Evolutionary conservation across 352 stramenopile genomes (phyloP).

Genomic region (Globisporangium perplexum): DNA sequence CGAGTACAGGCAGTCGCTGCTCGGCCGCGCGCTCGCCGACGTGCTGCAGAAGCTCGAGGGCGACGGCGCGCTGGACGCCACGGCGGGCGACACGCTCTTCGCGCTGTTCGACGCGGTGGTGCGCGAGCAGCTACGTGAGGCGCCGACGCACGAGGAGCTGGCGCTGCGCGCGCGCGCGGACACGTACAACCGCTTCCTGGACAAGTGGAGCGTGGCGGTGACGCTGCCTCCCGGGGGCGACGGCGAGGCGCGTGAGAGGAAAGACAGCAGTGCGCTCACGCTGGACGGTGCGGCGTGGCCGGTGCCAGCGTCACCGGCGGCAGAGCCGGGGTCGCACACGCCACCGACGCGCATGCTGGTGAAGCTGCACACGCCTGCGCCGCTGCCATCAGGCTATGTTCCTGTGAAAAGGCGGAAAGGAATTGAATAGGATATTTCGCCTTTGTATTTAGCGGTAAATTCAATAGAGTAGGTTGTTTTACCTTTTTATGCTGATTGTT

Average conservation of each 20-base stretch:
- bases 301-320: too few species aligned
- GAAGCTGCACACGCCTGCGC: conserved; percentile 33
- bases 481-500: too few species aligned
- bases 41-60: conserved; percentile 50
- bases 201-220: conserved; percentile 54
- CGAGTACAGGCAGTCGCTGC: conserved; percentile 50
- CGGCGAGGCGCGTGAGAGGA: neutral
- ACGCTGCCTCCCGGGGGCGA: conserved; percentile 5
- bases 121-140: conserved; percentile 19
- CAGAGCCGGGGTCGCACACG: too few species aligned
- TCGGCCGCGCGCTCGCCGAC: conserved; percentile 57
- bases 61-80: conserved; percentile 13
- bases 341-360: conserved; percentile 24
- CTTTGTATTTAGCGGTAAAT: too few species aligned
- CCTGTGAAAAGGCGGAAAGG: too few species aligned
- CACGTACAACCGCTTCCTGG: conserved; percentile 63
- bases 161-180: conserved; percentile 31
- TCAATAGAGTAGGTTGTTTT: too few species aligned
- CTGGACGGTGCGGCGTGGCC: conserved; percentile 27
- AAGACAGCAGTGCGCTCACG: conserved; percentile 11
- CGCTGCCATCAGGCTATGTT: neutral
- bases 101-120: conserved; percentile 48
- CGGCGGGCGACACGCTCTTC: conserved; percentile 41
- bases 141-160: conserved; percentile 39
- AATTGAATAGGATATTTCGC: too few species aligned